Evolutionary conservation across 1,139 yeast genomes (phyloP), one percentile per base, ranked within the genome.

Genomic region (Nadsonia starkeyi-henricii): DNA sequence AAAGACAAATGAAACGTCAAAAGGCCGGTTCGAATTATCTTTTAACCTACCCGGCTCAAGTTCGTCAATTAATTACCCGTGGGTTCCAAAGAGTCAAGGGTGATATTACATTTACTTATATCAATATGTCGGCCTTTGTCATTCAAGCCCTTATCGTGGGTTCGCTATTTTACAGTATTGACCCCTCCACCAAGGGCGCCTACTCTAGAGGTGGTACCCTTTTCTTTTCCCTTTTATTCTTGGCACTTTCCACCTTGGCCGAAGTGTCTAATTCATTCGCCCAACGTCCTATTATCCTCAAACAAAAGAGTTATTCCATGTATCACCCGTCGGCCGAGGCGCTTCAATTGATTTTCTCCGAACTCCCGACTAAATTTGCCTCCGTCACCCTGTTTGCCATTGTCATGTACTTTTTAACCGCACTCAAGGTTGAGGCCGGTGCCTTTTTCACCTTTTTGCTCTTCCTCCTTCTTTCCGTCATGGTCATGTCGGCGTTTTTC

Each of bases 291-390:
- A 67, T 72, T 45, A 56, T 72, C 47, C 59, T 63, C 62, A 72
- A 72, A 51, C 76, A 72, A 45, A 76, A 75, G 55, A 71, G 75
- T 30, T 79, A 75, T 58, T 79, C 83, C 2, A 69, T 80, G 62
- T 80, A 79, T 56, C 79, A 78, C 53, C 77, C 81, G 36, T 74
- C 83, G 39, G 81, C 81, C n/a, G 84, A 80, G 61, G 79, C 84
- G 5, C 59, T 79, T 8, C 68, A 70, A 20, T 59, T 61, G 26
- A 55, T 66, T 45, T 43, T 69, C 15, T 58, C 67, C 7, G 60
- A 66, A 39, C 49, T 69, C 43, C 75, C 75, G 5, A 55, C 64
- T 20, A 58, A 62, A 43, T 49, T 69, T 3, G 42, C 65, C 20
- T 57, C 64, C 36, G 65, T 77, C 46, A 53, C 73, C 41, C 56